phyloP scores from a whole-genome alignment of 176 grass and related monocot genomes.

The Cymbopogon citratus region DNA sequence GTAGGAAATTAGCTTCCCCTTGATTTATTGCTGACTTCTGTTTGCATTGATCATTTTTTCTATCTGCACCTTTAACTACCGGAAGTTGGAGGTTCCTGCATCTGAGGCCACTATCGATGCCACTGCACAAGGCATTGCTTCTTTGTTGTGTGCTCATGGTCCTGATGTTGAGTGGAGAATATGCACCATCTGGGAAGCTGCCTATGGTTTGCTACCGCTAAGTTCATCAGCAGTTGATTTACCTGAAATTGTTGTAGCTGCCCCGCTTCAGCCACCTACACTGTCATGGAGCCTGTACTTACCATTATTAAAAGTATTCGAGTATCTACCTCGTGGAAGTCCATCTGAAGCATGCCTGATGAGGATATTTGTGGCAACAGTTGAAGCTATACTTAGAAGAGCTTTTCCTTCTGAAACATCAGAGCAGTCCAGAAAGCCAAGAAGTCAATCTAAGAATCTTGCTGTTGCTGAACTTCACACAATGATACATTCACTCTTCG shows the following conservation, averaged over 20 bases:
- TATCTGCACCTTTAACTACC: conserved; percentile 29
- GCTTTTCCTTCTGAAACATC: conserved; percentile 70
- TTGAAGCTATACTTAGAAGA: conserved; percentile 95
- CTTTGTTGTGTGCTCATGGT: conserved; percentile 89
- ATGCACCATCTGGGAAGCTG: conserved; percentile 99
- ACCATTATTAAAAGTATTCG: conserved; percentile 87
- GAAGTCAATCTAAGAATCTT: conserved; percentile 67
- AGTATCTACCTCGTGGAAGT: conserved; percentile 95
- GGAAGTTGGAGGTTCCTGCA: conserved; percentile 75
- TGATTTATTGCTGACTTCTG: conserved; percentile 9
- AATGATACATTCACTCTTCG: conserved; percentile 95
- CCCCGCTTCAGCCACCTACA: conserved; percentile 93
- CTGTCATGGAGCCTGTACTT: conserved; percentile 92
- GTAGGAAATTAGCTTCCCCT: not conserved
- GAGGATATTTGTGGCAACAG: conserved; percentile 99
- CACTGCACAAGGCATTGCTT: conserved; percentile 98
- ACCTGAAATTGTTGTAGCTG: conserved; percentile 91
- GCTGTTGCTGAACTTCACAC: conserved; percentile 94
- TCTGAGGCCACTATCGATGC: conserved; percentile 93
- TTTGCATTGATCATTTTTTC: conserved; percentile 10
- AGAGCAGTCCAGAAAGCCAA: conserved; percentile 61
- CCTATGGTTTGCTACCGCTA: conserved; percentile 92
- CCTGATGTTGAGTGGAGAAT: conserved; percentile 99
- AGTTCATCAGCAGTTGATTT: conserved; percentile 97
- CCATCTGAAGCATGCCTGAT: conserved; percentile 97